Base-by-base conservation (phyloP, 768 basidiomycete species). In the Coprinopsis marcescibilis region DNA sequence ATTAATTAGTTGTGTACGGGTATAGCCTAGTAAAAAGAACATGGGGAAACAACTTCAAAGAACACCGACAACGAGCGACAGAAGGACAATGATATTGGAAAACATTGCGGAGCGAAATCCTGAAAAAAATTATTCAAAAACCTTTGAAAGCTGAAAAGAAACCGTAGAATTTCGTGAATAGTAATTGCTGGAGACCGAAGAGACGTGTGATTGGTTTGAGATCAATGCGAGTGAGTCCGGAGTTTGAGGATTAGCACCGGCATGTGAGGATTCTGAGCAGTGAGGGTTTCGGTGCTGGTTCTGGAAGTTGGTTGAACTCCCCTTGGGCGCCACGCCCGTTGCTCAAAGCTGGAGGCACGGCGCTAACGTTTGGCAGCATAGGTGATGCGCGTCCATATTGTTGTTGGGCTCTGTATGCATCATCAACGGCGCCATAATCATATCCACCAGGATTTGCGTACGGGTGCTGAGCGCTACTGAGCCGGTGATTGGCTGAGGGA, bases 331-430 rank as follows among this genome's bases (percentile, higher is more conserved):
- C 85, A 43, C 85, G 80, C 48, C 85, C 77, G 55, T 78, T 77
- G 64, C 80, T 87, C 52, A 89, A 64, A 25, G 85, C 85, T 21
- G 83, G 85, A 45, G 82, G 82, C 24, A 75, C 84, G 30, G 80
- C 81, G 33, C 76, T 77, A 37, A 79, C 73, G 43, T 72, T 80
- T 21, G 85, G 76, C 45, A 88, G 77, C 88, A 91, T 91, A 14
- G 87, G 88, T 32, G 88, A 89, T 23, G 78, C 75, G 43, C 85
- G 78, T n/a, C 85, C 84, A 56, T 90, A 90, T 57, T 76, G 77
- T 53, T 76, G 76, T 49, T 58, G 65, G 36, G n/a, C n/a, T n/a
- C 70, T 73, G 55, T 77, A 82, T 20, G 68, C 67, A 52, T 85
- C 85, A 34, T 88, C 83, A 33, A 64, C 69, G 23, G 59, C 60